Evolutionary conservation across 1,284 basidiomycete genomes (phyloP).

Genomic region (Thelephora terrestris): DNA sequence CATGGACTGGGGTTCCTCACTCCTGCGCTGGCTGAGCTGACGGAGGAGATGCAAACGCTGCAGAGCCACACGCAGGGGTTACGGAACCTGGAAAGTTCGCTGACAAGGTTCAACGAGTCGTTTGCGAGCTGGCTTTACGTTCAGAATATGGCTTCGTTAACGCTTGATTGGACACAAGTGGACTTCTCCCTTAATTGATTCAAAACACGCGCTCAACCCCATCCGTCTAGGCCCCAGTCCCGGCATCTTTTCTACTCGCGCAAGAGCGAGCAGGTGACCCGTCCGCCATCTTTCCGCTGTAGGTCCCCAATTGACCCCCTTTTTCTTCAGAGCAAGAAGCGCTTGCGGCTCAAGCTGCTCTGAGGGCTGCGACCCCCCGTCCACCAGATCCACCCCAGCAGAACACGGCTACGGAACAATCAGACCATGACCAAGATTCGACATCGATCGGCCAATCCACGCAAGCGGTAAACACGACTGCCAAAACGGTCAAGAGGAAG

Average conservation of each 20-base stretch:
- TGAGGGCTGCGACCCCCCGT: slow-evolving; percentile 14
- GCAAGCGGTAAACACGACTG: slow-evolving; percentile 29
- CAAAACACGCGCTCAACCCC: neutral
- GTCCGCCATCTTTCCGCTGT: slow-evolving; percentile 8
- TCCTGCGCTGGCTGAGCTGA: slow-evolving; percentile 75
- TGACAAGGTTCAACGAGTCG: slow-evolving; percentile 85
- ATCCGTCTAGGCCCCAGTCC: slow-evolving; percentile 44
- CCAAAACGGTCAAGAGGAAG: slow-evolving; percentile 43
- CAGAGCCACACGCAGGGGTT: slow-evolving; percentile 70
- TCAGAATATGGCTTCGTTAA: slow-evolving; percentile 91
- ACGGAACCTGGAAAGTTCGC: slow-evolving; percentile 60
- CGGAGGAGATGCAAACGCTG: slow-evolving; percentile 79
- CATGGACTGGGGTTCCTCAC: slow-evolving; percentile 82
- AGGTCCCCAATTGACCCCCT: neutral
- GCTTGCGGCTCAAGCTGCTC: slow-evolving; percentile 18
- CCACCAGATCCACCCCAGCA: slow-evolving; percentile 21
- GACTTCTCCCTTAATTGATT: slow-evolving; percentile 11
- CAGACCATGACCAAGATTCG: slow-evolving; percentile 28
- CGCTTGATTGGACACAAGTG: slow-evolving; percentile 86
- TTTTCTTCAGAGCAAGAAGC: slow-evolving; percentile 24
- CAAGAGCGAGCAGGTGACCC: slow-evolving; percentile 47
- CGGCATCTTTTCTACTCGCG: slow-evolving; percentile 50
- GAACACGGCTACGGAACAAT: slow-evolving; percentile 25
- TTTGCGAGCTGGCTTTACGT: slow-evolving; percentile 89
- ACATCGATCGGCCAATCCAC: slow-evolving; percentile 23